Evolutionary conservation across 2,329 filamentous ascomycete species (phyloP).

Genomic region (Penicillium sp.): DNA sequence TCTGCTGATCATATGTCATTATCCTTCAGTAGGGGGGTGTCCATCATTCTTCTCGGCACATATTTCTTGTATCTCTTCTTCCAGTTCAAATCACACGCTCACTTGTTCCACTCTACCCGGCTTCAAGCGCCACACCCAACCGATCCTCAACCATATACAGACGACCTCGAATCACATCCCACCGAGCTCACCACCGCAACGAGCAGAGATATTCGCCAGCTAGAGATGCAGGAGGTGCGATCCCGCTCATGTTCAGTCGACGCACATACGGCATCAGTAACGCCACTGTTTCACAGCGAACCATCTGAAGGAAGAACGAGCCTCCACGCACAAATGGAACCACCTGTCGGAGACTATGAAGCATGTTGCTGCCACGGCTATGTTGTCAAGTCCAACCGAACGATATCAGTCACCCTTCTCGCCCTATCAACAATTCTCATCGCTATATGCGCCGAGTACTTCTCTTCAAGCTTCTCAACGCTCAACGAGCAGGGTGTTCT

Average conservation of each 20-base stretch:
- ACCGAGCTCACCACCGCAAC: background rate
- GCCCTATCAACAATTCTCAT: constrained; percentile 57
- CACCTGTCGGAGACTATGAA: background rate
- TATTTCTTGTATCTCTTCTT: constrained; percentile 14
- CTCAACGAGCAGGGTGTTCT: constrained; percentile 51
- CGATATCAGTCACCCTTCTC: constrained; percentile 45
- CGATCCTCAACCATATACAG: background rate
- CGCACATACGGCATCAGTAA: constrained; percentile 1
- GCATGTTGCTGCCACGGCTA: constrained; percentile 2
- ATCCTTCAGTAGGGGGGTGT: constrained; percentile 62
- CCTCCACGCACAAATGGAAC: background rate
- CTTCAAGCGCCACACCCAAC: background rate
- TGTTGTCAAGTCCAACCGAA: background rate
- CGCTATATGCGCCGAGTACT: constrained; percentile 60
- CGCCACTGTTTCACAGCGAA: constrained; percentile 4
- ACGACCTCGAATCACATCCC: constrained; percentile 10
- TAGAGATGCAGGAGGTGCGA: constrained; percentile 11
- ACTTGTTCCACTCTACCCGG: background rate
- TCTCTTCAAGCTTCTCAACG: constrained; percentile 59
- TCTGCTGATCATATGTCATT: constrained; percentile 54
- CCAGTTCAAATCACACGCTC: constrained; percentile 5
- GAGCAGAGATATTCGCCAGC: background rate
- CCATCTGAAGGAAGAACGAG: background rate
- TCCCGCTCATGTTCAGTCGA: constrained; percentile 3
- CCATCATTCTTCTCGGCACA: background rate